Percentiles rank a stretch among this genome's conserved stretches.
phyloP scores from a whole-genome alignment of 768 basidiomycete species.

The Tephrocybe rancida region DNA sequence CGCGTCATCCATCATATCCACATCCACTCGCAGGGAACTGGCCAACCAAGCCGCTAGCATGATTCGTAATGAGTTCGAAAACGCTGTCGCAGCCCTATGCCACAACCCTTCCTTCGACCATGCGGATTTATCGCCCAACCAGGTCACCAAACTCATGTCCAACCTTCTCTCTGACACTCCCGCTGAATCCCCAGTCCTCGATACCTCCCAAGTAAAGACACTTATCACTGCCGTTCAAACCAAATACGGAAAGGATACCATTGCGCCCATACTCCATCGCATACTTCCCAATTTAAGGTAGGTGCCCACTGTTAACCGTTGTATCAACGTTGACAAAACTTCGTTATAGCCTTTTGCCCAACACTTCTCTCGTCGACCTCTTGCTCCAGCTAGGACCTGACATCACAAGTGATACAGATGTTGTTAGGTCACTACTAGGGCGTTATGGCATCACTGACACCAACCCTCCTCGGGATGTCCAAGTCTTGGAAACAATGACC shows the following conservation, averaged over 20 bases:
- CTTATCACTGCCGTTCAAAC: constrained; percentile 74
- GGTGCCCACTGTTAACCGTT: background rate
- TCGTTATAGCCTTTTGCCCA: constrained; percentile 57
- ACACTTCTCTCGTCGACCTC: constrained; percentile 72
- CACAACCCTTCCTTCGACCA: constrained; percentile 84
- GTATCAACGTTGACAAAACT: background rate
- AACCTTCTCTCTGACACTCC: constrained; percentile 76
- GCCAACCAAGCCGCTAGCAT: constrained; percentile 67
- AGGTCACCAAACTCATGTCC: constrained; percentile 77
- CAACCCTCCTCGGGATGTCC: constrained; percentile 69
- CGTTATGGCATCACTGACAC: constrained; percentile 77
- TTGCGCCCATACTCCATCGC: constrained; percentile 72
- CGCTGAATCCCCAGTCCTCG: constrained; percentile 71
- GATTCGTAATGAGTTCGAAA: constrained; percentile 79
- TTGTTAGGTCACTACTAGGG: constrained; percentile 65
- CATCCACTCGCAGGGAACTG: constrained; percentile 56
- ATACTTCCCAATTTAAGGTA: constrained; percentile 79
- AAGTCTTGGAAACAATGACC: constrained; percentile 73
- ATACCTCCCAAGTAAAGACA: constrained; percentile 72
- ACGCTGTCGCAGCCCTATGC: constrained; percentile 72
- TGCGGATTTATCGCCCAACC: constrained; percentile 72
- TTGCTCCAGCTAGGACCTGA: constrained; percentile 81
- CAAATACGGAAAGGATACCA: constrained; percentile 79
- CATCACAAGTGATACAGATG: constrained; percentile 73
- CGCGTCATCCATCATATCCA: constrained; percentile 71